A percentile compares a stretch with the other conserved stretches of the same genome.
These are phyloP conservation scores for Protomyces gravidus DNA, from an alignment of 1,139 yeast species.

Conservation along the genomic window DNA sequence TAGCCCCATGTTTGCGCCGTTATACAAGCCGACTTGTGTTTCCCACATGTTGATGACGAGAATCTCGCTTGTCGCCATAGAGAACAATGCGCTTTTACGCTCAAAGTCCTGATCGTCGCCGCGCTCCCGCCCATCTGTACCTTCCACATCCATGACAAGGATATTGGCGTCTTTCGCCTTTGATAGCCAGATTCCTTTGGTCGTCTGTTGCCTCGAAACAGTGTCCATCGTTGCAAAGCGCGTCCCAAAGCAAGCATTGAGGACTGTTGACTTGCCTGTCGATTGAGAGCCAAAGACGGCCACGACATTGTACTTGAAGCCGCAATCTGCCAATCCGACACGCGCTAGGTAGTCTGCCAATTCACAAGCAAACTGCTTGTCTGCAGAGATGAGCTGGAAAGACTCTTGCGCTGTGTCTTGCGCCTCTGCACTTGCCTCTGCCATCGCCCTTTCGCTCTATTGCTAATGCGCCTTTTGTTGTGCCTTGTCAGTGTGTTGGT, in stretches of 20 bases:
- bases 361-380: slow-evolving; percentile 12
- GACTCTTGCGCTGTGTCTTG: slow-evolving; percentile 4
- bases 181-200: slow-evolving; percentile 58
- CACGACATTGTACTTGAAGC: slow-evolving; percentile 77
- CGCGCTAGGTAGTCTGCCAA: slow-evolving; percentile 37
- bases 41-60: slow-evolving; percentile 94
- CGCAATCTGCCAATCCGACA: slow-evolving; percentile 47
- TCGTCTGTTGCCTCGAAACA: slow-evolving; percentile 71
- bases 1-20: slow-evolving; percentile 95
- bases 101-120: slow-evolving; percentile 99
- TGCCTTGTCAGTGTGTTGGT: too few species aligned
- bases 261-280: slow-evolving; percentile 88
- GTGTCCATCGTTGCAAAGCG: slow-evolving; percentile 92
- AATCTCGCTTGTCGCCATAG: slow-evolving; percentile 85
- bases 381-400: slow-evolving; percentile 22
- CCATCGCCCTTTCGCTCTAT: not conserved
- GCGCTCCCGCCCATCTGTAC: slow-evolving; percentile 95
- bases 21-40: slow-evolving; percentile 91
- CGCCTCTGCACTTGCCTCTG: not conserved
- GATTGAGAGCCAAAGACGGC: slow-evolving; percentile 97
- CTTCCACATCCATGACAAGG: slow-evolving; percentile 94
- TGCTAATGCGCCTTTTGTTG: too few species aligned
- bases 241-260: slow-evolving; percentile 81
- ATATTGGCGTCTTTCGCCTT: slow-evolving; percentile 40
- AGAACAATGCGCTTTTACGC: slow-evolving; percentile 91